Evolutionary conservation across 805 yeast genomes (phyloP), one percentile per base, ranked within the genome.

Genomic region (Candida nitratophila): DNA sequence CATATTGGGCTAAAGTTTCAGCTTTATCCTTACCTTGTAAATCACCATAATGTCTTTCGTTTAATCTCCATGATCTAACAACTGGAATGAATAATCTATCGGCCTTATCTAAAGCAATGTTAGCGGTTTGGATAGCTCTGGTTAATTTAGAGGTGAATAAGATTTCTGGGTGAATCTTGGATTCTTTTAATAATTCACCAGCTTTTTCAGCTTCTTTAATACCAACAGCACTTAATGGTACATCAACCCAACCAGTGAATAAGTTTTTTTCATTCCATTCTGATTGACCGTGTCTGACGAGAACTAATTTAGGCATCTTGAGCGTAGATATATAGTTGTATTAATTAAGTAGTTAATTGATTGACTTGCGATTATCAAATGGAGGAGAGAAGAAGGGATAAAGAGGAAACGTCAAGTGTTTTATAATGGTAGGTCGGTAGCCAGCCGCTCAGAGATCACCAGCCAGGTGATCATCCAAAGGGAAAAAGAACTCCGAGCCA

Each of bases 181-280:
- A 81, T 68, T 88, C 95, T 69, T 82, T 85, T 65, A 90, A 76
- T 65, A 91, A 75, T 66, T 81, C 88, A 70, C 97, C 98, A 54
- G 97, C 98, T 67, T 86, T 83, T 56, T 73, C 74, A 57, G 98
- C 98, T 76, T 90, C 98, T 66, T 82, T 76, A 66, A 76, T 79
- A 70, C 98, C 98, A 57, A 77, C 70, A 50, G 76, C 89, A 44
- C 91, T 81, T 66, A 90, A 79, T 62, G 78, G 74, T 57, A 88
- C 95, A 70, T 90, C 98, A 51, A 91, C 97, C 98, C 98, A 90
- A 64, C 98, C 98, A 69, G 97, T 90, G 84, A 90, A 90, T 57
- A 90, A 77, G 80, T 90, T 91, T 77, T 88, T 87, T 71, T 88
- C 96, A 72, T 90, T 90, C 98, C 98, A 90, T 70, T 87, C 97